These are phyloP conservation scores for Debaryomycetaceae sp. DNA, from an alignment of 1,139 yeast genomes.

Conservation along the genomic window DNA sequence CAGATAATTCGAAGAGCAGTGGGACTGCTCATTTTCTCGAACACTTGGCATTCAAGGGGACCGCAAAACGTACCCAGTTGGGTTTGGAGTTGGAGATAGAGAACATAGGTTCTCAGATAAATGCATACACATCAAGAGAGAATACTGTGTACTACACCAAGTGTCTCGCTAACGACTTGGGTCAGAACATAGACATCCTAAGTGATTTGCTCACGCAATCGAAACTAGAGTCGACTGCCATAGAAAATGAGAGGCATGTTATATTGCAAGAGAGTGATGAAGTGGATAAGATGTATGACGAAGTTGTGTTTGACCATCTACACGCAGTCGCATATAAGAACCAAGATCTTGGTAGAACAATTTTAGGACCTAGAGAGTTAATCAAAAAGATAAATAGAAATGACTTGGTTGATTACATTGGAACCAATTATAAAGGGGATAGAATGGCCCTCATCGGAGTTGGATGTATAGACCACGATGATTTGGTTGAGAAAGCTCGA, in stretches of 20 bases:
- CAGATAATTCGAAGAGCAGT: constrained; percentile 77
- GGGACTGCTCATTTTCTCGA: constrained; percentile 98
- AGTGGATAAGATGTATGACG: constrained; percentile 97
- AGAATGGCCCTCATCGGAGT: constrained; percentile 97
- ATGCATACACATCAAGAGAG: constrained; percentile 96
- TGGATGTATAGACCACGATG: constrained; percentile 88
- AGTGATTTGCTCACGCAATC: constrained; percentile 88
- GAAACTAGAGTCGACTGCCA: constrained; percentile 74
- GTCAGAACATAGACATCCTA: constrained; percentile 81
- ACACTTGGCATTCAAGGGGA: constrained; percentile 95
- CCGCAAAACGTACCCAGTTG: constrained; percentile 75
- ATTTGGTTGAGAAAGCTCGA: constrained; percentile 72
- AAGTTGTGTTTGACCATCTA: constrained; percentile 93
- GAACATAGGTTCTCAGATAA: constrained; percentile 92
- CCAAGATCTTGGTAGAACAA: constrained; percentile 97
- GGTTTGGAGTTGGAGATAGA: constrained; percentile 90
- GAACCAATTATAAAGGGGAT: constrained; percentile 89
- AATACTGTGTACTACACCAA: constrained; percentile 96
- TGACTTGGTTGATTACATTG: constrained; percentile 77
- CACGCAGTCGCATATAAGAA: constrained; percentile 89
- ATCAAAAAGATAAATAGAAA: constrained; percentile 73
- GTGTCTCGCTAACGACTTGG: constrained; percentile 75
- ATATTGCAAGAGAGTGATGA: constrained; percentile 95
- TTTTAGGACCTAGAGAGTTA: constrained; percentile 89
- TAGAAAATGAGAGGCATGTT: constrained; percentile 94